Evolutionary conservation across 805 yeast genomes (phyloP), one percentile per base, ranked within the genome.

Genomic region (Henningerozyma blattae): DNA sequence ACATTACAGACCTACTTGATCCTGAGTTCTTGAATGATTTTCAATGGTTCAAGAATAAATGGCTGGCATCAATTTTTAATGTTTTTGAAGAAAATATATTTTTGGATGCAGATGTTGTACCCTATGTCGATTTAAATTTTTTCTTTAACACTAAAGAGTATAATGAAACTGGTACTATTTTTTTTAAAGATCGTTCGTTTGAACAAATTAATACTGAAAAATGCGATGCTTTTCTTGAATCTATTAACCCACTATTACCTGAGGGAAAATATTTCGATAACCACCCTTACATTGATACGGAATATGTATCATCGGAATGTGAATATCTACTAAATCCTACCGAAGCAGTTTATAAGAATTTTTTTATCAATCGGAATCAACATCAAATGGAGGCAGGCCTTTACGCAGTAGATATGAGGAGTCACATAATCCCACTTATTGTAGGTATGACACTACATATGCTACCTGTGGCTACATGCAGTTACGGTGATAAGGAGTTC

Each of bases 401-500:
- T 40, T 64, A 69, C 28, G 61, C 55, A 3, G 43, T 58, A 12
- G 49, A 58, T 36, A 59, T 56, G 38, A 40, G 43, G 27, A 51
- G 54, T 27, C 81, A 77, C 46, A 67, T 70, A 33, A 55, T 63
- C 35, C 68, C 76, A 3, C 48, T 70, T 4, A 41, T 74, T 22
- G 54, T 67, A 36, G 61, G 75, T 3, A 54, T 59, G 8, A 46
- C 56, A n/a, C 40, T 68, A 39, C 71, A 68, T 40, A 52, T 67
- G 43, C 60, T 64, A 50, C 50, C 68, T 17, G 59, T 67, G 16
- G 54, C 64, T 1, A 8, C 14, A 15, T 52, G 54, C 35, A 46
- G 76, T 13, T 78, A 80, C 65, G 89, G 89, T 17, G 89, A 80
- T 39, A 80, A 80, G 43, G 87, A 80, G 46, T 61, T 77, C 44